phyloP scores from a whole-genome alignment of 768 basidiomycete genomes.

The Hypholoma fasciculare region DNA sequence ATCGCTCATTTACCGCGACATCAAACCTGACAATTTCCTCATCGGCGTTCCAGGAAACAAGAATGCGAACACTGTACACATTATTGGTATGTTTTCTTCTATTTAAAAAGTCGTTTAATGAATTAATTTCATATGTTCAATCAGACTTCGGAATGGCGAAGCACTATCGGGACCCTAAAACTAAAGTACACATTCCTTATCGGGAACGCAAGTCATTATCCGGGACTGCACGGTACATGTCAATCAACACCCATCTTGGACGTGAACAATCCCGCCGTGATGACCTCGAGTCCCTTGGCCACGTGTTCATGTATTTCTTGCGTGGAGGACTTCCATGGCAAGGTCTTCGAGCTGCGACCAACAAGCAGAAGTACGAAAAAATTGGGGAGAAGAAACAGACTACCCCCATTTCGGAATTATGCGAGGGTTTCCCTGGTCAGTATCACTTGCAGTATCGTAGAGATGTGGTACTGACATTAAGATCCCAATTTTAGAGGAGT shows the following conservation, averaged over 20 bases:
- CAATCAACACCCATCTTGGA: slow-evolving; percentile 97
- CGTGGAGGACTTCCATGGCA: slow-evolving; percentile 98
- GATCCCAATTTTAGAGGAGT: slow-evolving; percentile 69
- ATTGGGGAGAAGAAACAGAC: slow-evolving; percentile 99
- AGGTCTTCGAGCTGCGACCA: slow-evolving; percentile 94
- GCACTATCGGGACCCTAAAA: slow-evolving; percentile 98
- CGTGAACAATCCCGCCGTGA: slow-evolving; percentile 94
- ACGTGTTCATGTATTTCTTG: slow-evolving; percentile 99
- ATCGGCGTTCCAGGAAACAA: slow-evolving; percentile 93
- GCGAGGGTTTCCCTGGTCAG: slow-evolving; percentile 95
- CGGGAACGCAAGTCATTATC: slow-evolving; percentile 96
- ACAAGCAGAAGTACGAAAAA: slow-evolving; percentile 99
- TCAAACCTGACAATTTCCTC: slow-evolving; percentile 99
- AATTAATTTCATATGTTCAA: background rate
- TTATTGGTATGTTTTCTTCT: slow-evolving; percentile 67
- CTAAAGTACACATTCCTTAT: slow-evolving; percentile 98
- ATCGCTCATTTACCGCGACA: slow-evolving; percentile 97
- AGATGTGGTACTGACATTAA: background rate
- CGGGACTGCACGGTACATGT: slow-evolving; percentile 98
- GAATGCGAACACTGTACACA: slow-evolving; percentile 83
- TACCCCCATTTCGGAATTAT: slow-evolving; percentile 88
- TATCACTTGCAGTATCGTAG: slow-evolving; percentile 11
- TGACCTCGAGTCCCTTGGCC: slow-evolving; percentile 94
- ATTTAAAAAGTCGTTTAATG: background rate
- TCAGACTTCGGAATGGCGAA: slow-evolving; percentile 99